Evolutionary conservation across 306 rosid species (phyloP), one percentile per base, ranked within the genome.

Genomic region (Neltuma alba): DNA sequence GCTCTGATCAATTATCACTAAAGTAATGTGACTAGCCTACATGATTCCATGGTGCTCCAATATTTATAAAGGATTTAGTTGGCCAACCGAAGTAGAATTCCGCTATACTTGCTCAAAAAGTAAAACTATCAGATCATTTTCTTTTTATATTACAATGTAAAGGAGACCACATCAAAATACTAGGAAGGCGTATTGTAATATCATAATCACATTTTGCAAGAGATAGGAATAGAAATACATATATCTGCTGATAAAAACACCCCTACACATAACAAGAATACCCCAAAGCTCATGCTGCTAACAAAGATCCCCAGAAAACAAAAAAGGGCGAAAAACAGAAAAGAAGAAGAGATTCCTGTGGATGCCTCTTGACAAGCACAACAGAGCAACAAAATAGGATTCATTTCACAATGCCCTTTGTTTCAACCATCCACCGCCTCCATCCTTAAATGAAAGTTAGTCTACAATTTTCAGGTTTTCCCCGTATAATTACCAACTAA

Each of bases 401-500:
- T 23, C 7, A 27, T 57, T 25, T 10, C 64, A n/a, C 14, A 54
- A 54, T 21, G 30, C 61, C 21, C 61, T n/a, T 52, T 54, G 61
- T 54, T 23, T 7, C 30, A n/a, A n/a, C n/a, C n/a, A n/a, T n/a
- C n/a, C n/a, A n/a, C n/a, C n/a, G n/a, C n/a, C n/a, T n/a, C n/a
- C n/a, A n/a, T n/a, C n/a, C n/a, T n/a, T n/a, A n/a, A n/a, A n/a
- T n/a, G n/a, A n/a, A n/a, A n/a, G n/a, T n/a, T n/a, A 63, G 50
- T 48, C 14, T 3, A 69, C 18, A 66, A 45, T 57, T 57, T 57
- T 37, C 55, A 64, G 75, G 48, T 57, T 42, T 37, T 18, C 41
- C 42, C 62, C 23, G 65, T 31, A 28, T 52, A 58, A n/a, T 25
- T 47, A 37, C 82, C 71, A 73, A 68, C 70, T 68, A 77, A 72